Percentiles rank a stretch among this genome's conserved stretches.
These are phyloP conservation scores for Colletotrichum sp. DNA, from an alignment of 2,329 filamentous ascomycete species.

Conservation along the genomic window DNA sequence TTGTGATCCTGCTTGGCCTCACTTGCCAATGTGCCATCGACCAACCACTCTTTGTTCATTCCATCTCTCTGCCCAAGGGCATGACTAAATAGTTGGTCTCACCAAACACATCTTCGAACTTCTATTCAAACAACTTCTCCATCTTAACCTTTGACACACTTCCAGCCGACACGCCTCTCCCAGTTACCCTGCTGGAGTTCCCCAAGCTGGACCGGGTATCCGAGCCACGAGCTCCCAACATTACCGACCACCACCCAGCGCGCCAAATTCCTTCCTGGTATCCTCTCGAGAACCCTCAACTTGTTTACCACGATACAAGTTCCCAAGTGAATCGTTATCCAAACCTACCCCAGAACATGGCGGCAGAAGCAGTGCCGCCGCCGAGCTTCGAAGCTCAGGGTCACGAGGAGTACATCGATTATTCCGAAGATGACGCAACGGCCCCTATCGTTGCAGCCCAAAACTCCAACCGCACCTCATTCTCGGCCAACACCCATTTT, in stretches of 20 bases:
- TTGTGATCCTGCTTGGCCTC: neutral
- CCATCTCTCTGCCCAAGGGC: neutral
- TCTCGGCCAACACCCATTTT: conserved; percentile 5
- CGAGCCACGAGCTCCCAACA: neutral
- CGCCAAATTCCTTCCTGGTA: neutral
- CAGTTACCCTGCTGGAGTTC: neutral
- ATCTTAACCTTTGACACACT: neutral
- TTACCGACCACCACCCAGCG: neutral
- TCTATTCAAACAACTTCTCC: neutral
- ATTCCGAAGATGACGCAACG: conserved; percentile 19
- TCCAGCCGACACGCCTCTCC: neutral
- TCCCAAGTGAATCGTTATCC: neutral
- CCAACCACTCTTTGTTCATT: neutral
- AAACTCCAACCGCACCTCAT: neutral
- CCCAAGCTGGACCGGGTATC: neutral
- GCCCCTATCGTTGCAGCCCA: neutral
- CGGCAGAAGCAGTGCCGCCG: conserved; percentile 3
- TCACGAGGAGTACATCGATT: conserved; percentile 18
- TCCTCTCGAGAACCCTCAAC: neutral
- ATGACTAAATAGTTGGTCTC: neutral
- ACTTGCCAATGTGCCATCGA: neutral
- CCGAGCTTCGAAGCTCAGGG: conserved; percentile 7
- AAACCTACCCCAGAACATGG: neutral
- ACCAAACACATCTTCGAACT: neutral
- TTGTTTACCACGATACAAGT: neutral